phyloP scores from a whole-genome alignment of 2,329 filamentous ascomycete species.

The Fusarium sp. region DNA sequence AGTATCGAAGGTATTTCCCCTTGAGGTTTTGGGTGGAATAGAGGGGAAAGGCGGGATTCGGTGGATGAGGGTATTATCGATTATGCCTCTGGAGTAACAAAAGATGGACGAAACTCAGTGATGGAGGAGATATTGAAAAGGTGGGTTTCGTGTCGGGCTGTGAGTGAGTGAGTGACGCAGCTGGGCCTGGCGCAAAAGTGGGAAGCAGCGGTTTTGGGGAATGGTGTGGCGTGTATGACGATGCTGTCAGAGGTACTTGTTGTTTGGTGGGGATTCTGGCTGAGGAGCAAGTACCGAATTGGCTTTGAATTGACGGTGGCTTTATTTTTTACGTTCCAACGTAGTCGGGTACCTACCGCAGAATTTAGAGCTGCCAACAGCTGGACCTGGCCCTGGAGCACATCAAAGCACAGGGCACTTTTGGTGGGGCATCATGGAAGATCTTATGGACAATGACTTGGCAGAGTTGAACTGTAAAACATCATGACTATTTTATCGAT shows the following conservation, averaged over 20 bases:
- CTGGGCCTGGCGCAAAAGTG: conserved; percentile 37
- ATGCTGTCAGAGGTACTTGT: conserved; percentile 21
- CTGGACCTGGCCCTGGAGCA: conserved; percentile 15
- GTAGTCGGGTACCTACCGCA: neutral
- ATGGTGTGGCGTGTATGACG: conserved; percentile 42
- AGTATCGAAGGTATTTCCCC: neutral
- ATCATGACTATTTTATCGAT: neutral
- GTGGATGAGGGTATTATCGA: conserved; percentile 26
- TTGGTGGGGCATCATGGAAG: neutral
- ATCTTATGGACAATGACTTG: neutral
- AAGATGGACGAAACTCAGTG: conserved; percentile 8
- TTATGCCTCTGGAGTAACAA: conserved; percentile 8
- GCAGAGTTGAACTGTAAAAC: neutral
- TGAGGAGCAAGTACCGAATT: neutral
- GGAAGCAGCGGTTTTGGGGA: conserved; percentile 33
- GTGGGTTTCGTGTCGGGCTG: conserved; percentile 27
- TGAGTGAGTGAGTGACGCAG: conserved; percentile 34
- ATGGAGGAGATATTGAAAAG: conserved; percentile 21
- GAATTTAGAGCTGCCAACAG: neutral
- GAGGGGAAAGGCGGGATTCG: conserved; percentile 3
- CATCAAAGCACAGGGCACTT: conserved; percentile 24
- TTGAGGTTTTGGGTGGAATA: neutral
- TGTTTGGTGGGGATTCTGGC: neutral
- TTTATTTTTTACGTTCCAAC: conserved; percentile 17
- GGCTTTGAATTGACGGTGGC: neutral